Conservation (phyloP, 441 rosid genomes). For the Sinapis alba region DNA sequence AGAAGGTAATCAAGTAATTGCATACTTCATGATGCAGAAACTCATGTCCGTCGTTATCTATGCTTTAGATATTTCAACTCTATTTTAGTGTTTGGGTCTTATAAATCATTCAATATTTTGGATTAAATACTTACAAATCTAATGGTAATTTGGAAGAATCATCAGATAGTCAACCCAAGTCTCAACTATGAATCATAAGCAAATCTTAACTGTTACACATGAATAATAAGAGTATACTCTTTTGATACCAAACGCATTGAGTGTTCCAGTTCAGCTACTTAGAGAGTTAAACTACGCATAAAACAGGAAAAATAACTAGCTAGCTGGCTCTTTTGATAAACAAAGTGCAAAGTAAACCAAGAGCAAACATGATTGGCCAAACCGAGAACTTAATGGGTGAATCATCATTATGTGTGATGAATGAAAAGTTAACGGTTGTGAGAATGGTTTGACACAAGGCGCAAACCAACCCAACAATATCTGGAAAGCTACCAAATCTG, state of each 20-base stretch:
- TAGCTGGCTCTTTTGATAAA: not conserved
- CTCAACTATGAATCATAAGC: conserved; percentile 55
- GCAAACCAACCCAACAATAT: conserved; percentile 29
- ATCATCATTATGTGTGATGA: conserved; percentile 3
- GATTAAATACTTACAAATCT: not conserved
- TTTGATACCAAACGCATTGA: not conserved
- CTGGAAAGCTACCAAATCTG: conserved; percentile 36
- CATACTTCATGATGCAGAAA: not conserved
- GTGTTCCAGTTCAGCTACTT: not conserved
- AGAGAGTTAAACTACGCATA: conserved; percentile 1
- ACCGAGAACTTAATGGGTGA: conserved; percentile 23
- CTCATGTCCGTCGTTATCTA: not conserved
- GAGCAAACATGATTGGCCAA: conserved; percentile 37
- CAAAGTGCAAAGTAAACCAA: conserved; percentile 24
- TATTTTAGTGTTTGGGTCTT: not conserved
- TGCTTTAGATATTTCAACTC: not conserved
- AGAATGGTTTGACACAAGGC: conserved; percentile 27
- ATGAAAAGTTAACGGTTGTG: conserved; percentile 21
- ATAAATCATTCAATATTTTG: not conserved
- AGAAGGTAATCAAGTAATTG: not conserved
- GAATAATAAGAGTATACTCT: not conserved
- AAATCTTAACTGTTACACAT: not conserved
- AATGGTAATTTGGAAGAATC: not conserved
- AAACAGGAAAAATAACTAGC: not conserved
- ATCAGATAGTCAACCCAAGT: conserved; percentile 75